A percentile compares a stretch with the other conserved stretches of the same genome.
phyloP scores from a whole-genome alignment of 2,329 filamentous ascomycete genomes.

The Microthyrium microscopicum region DNA sequence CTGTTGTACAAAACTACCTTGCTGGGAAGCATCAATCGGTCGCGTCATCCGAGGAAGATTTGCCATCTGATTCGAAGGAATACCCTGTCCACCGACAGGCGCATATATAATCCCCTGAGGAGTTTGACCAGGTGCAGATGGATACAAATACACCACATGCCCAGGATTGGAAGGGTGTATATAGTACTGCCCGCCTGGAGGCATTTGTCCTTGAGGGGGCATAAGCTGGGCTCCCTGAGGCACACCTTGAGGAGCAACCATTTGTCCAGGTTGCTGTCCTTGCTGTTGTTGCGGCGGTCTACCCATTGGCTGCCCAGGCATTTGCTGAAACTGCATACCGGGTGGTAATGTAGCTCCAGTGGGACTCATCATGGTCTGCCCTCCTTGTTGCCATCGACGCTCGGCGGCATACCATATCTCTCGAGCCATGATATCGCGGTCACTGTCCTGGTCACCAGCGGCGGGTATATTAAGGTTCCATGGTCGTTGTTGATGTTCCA shows the following conservation, averaged over 20 bases:
- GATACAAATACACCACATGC: too few species aligned
- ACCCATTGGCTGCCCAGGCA: not conserved
- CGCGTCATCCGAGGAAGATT: too few species aligned
- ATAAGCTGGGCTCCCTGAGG: not conserved
- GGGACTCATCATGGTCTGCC: not conserved
- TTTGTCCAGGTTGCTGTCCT: not conserved
- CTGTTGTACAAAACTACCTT: too few species aligned
- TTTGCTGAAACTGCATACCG: too few species aligned
- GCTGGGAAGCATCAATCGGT: too few species aligned
- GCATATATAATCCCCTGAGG: too few species aligned
- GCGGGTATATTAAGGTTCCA: conserved; percentile 5
- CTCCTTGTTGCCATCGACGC: conserved; percentile 3
- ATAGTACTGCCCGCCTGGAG: too few species aligned
- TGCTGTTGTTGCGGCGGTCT: not conserved
- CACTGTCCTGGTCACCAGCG: conserved; percentile 4
- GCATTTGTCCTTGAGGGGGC: not conserved
- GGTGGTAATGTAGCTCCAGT: not conserved
- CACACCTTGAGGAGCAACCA: not conserved
- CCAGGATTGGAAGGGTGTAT: too few species aligned
- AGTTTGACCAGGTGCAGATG: too few species aligned
- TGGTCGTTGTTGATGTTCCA: conserved; percentile 8
- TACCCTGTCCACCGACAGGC: too few species aligned
- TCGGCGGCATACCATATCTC: conserved; percentile 7
- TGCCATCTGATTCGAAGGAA: too few species aligned
- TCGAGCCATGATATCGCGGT: conserved; percentile 4